Evolutionary conservation across 306 rosid species (phyloP).

Genomic region (Morella rubra): DNA sequence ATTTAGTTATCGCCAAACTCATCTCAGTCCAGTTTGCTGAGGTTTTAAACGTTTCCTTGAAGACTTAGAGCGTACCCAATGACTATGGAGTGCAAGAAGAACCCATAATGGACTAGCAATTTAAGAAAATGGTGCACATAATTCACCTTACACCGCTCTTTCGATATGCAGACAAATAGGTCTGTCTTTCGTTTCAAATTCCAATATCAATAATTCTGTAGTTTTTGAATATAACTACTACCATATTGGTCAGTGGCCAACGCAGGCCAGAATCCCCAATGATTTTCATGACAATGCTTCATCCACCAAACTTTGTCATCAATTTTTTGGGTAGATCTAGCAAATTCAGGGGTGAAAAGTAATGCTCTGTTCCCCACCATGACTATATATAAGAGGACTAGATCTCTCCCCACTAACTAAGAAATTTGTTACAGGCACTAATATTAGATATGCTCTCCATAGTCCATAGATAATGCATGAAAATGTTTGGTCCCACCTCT

Average conservation of each 20-base stretch:
- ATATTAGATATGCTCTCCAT: background rate
- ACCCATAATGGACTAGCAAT: too few species aligned
- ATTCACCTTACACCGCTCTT: background rate
- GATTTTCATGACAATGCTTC: background rate
- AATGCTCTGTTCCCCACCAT: background rate
- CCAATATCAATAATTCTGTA: background rate
- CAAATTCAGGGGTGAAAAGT: background rate
- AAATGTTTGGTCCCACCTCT: slow-evolving; percentile 34
- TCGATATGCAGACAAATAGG: background rate
- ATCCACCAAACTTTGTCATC: background rate
- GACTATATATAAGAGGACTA: background rate
- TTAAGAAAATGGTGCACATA: background rate
- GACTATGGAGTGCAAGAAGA: background rate
- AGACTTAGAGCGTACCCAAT: background rate
- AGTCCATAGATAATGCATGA: slow-evolving; percentile 14
- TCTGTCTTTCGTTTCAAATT: background rate
- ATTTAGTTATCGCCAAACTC: background rate
- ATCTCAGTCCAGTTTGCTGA: background rate
- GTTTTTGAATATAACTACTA: background rate
- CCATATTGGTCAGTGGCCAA: background rate
- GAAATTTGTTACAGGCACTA: background rate
- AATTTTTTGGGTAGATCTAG: background rate
- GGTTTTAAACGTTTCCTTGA: background rate
- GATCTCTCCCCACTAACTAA: background rate
- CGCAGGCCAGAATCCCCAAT: background rate